Conservation (phyloP, 352 stramenopile species). For the Phytophthora uliginosa region DNA sequence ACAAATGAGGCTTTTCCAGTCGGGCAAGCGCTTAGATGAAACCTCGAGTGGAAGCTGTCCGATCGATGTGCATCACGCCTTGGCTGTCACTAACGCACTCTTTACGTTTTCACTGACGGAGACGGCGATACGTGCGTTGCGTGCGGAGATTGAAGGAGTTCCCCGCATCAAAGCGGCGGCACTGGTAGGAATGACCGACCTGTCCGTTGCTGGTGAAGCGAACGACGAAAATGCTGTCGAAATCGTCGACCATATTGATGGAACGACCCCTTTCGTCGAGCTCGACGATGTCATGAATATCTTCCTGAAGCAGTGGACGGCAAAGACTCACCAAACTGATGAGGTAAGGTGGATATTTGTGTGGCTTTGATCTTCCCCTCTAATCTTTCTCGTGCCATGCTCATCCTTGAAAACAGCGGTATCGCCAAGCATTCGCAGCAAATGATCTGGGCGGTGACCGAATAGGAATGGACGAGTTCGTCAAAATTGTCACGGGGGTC, state of each 20-base stretch:
- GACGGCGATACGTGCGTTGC: constrained; percentile 43
- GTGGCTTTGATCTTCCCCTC: not conserved
- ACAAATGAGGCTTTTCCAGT: constrained; percentile 77
- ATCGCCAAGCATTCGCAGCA: constrained; percentile 58
- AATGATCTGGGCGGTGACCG: constrained; percentile 53
- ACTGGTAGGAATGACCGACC: constrained; percentile 10
- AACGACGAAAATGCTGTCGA: constrained; percentile 7
- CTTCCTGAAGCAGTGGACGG: constrained; percentile 66
- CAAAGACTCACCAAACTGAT: constrained; percentile 56
- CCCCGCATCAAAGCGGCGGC: constrained; percentile 14
- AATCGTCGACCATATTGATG: constrained; percentile 4
- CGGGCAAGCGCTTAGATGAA: constrained; percentile 66
- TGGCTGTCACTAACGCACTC: constrained; percentile 42
- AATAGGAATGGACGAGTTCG: constrained; percentile 79
- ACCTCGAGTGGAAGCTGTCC: constrained; percentile 60
- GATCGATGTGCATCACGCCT: constrained; percentile 44
- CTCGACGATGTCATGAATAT: constrained; percentile 74
- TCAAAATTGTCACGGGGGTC: constrained; percentile 76
- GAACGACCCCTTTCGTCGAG: constrained; percentile 48
- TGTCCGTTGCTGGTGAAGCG: constrained; percentile 9
- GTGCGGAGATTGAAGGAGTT: constrained; percentile 47
- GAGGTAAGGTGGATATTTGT: constrained; percentile 41
- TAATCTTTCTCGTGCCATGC: not conserved
- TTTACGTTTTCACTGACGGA: constrained; percentile 61
- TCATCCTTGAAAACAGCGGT: constrained; percentile 36